Conservation (phyloP, 306 rosid genomes). For the Rubus idaeus region DNA sequence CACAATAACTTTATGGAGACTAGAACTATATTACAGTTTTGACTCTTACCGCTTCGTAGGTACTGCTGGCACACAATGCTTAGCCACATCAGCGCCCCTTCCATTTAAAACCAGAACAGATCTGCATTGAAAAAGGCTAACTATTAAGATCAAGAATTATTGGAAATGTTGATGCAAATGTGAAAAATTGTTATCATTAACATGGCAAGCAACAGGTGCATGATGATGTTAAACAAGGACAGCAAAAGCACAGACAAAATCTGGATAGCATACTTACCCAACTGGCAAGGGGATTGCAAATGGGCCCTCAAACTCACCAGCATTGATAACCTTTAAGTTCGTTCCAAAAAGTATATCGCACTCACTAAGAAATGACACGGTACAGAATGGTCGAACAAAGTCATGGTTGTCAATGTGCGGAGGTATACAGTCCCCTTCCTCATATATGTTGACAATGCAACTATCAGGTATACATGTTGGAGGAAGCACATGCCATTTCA, state of each 20-base stretch:
- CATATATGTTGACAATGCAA: slow-evolving; percentile 91
- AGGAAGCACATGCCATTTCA: slow-evolving; percentile 90
- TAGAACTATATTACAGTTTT: slow-evolving; percentile 10
- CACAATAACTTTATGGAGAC: slow-evolving; percentile 4
- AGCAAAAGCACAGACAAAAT: slow-evolving; percentile 14
- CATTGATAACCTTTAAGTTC: slow-evolving; percentile 52
- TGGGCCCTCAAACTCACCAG: slow-evolving; percentile 79
- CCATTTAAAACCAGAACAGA: slow-evolving; percentile 94
- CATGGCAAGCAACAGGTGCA: slow-evolving; percentile 8
- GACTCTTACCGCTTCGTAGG: slow-evolving; percentile 61
- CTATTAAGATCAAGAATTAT: slow-evolving; percentile 29
- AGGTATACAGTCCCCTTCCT: slow-evolving; percentile 96
- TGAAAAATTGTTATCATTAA: slow-evolving; percentile 9
- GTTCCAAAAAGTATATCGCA: slow-evolving; percentile 83
- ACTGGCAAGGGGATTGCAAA: slow-evolving; percentile 63
- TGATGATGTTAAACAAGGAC: slow-evolving; percentile 4
- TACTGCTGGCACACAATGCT: slow-evolving; percentile 95
- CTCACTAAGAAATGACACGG: slow-evolving; percentile 92
- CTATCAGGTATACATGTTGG: slow-evolving; percentile 91
- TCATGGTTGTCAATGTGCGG: slow-evolving; percentile 96
- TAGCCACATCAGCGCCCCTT: slow-evolving; percentile 91
- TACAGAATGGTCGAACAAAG: slow-evolving; percentile 93
- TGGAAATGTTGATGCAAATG: slow-evolving; percentile 5
- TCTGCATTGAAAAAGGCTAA: slow-evolving; percentile 42
- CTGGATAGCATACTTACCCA: slow-evolving; percentile 57